Evolutionary conservation across 257 asterid species (phyloP), one percentile per base, ranked within the genome.

Genomic region (Echites panduratus): DNA sequence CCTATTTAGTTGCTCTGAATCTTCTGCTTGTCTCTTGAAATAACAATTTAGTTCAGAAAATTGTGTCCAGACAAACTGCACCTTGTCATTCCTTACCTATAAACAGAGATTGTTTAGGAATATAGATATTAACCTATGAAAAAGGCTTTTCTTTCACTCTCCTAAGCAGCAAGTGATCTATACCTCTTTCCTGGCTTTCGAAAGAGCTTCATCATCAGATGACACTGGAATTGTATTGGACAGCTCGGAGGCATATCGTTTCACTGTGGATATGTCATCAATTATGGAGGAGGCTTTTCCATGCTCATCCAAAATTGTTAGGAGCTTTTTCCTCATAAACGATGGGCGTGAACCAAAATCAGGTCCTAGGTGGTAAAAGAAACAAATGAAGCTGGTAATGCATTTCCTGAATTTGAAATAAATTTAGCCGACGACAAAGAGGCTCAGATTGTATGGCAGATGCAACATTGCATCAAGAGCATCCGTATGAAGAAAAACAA

Each of bases 151-250:
- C 20, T 61, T 4, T 59, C 49, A n/a, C 22, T 5, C 20, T 35
- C 17, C 53, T 3, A 64, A 32, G 14, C 26, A 40, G 22, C 32
- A 53, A n/a, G 69, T 50, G 17, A 47, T 4, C 16, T 35, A 54
- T 73, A 92, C 99, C 98, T 90, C 99, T 86, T 95, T 95, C 74
- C 61, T 86, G 75, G 97, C 95, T 87, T 89, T 95, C 53, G 68
- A 78, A 78, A 95, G 91, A 73, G 99, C 98, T 84, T 89, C 96
- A 66, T 92, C 96, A 56, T 95, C 98, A 56, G 92, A 84, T 20
- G 87, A 79, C 68, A 90, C 90, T 20, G 98, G 96, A 75, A 95
- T 85, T 56, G 96, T 53, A 84, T 88, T 73, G 76, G 99, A 88
- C 81, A 89, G 68, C 75, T 92, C 99, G 19, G 93, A 85, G 70